These are phyloP conservation scores for Castanea mollissima DNA, from an alignment of 306 rosid species.

Conservation along the genomic window DNA sequence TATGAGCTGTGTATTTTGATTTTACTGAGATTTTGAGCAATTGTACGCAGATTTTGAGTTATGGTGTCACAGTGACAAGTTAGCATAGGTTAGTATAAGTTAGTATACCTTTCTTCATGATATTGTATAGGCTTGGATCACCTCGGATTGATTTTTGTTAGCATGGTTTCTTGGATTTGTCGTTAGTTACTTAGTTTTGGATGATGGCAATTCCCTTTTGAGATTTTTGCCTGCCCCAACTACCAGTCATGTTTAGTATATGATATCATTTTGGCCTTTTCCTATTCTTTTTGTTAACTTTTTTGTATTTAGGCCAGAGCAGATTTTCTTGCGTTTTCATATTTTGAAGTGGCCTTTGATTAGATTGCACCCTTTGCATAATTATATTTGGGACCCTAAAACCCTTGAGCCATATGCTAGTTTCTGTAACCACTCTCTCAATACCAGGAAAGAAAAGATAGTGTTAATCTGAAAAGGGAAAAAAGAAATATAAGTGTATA, in stretches of 20 bases:
- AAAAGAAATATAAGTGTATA: too few species aligned
- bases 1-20: too few species aligned
- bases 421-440: background rate
- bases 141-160: background rate
- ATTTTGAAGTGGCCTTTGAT: background rate
- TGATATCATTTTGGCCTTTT: background rate
- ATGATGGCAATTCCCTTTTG: background rate
- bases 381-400: background rate
- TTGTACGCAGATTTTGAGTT: too few species aligned
- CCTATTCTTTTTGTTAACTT: background rate
- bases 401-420: background rate
- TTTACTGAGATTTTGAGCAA: too few species aligned
- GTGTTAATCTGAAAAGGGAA: background rate
- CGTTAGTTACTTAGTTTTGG: background rate
- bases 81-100: too few species aligned
- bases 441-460: background rate
- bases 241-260: background rate
- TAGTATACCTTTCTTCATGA: too few species aligned
- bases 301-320: background rate
- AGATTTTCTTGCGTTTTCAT: too few species aligned
- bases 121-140: too few species aligned
- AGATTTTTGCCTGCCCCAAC: background rate
- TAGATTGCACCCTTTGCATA: background rate
- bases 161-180: background rate
- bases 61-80: too few species aligned